A percentile compares a stretch with the other conserved stretches of the same genome.
Conservation (phyloP, 495 filamentous ascomycete genomes). For the Entonaema liquescens region DNA sequence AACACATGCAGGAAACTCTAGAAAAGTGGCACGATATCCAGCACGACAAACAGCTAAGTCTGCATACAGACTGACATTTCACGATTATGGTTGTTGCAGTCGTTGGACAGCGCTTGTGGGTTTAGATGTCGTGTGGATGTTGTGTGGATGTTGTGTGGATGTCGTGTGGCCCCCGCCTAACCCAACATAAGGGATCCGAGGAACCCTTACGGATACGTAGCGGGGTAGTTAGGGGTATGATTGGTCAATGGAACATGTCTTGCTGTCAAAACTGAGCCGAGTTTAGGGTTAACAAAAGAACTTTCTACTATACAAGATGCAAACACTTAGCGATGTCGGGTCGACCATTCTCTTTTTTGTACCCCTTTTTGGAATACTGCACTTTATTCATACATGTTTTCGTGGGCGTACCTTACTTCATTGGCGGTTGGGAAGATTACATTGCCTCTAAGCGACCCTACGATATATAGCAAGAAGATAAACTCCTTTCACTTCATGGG, state of each 20-base stretch:
- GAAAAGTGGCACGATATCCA: conserved; percentile 35
- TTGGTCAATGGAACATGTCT: conserved; percentile 29
- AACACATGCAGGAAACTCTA: conserved; percentile 32
- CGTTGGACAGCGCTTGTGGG: conserved; percentile 21
- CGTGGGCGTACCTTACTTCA: neutral
- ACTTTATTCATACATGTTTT: neutral
- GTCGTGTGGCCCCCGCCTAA: conserved; percentile 31
- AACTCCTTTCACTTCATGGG: neutral
- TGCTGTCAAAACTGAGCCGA: conserved; percentile 22
- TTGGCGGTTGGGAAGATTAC: neutral
- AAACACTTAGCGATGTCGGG: conserved; percentile 33
- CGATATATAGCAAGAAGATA: neutral
- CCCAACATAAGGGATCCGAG: neutral
- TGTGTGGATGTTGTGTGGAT: no score
- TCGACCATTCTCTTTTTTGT: neutral
- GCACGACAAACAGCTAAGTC: conserved; percentile 15
- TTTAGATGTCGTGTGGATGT: conserved; percentile 29
- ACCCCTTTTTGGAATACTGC: neutral
- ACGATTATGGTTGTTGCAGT: conserved; percentile 36
- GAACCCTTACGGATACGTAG: conserved; percentile 8
- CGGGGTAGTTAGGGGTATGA: conserved; percentile 35
- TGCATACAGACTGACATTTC: conserved; percentile 11
- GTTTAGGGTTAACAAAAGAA: conserved; percentile 20
- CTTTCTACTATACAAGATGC: neutral
- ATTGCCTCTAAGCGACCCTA: neutral